phyloP scores from a whole-genome alignment of 2,329 filamentous ascomycete genomes.

The Mollisia scopiformis region DNA sequence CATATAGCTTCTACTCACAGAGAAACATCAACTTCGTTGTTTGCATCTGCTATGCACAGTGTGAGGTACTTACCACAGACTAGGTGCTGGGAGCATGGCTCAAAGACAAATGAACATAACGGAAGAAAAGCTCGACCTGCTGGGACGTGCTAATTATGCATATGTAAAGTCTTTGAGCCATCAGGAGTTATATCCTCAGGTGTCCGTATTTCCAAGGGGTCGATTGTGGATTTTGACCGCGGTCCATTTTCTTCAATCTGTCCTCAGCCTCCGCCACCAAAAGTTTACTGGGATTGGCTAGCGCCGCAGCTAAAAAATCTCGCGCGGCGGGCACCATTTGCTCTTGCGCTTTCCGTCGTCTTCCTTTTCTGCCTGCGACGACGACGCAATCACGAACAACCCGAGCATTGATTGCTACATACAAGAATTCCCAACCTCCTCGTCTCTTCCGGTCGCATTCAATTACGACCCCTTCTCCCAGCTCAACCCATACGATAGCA shows the following conservation, averaged over 20 bases:
- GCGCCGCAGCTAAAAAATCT: constrained; percentile 3
- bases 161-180: no score
- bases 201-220: not conserved
- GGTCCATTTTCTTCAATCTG: constrained; percentile 4
- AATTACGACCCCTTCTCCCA: constrained; percentile 15
- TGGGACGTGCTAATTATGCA: no score
- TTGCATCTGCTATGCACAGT: no score
- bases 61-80: no score
- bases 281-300: not conserved
- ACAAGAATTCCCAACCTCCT: not conserved
- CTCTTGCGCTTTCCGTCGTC: not conserved
- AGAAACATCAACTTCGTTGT: no score
- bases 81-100: no score
- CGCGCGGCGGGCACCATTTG: not conserved
- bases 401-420: not conserved
- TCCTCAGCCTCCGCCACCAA: constrained; percentile 8
- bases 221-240: not conserved
- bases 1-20: no score
- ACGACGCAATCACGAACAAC: not conserved
- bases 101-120: no score
- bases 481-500: not conserved
- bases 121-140: no score
- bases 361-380: not conserved
- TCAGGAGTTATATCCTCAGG: no score
- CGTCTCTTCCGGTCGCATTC: constrained; percentile 21